A percentile compares a stretch with the other conserved stretches of the same genome.
phyloP scores from a whole-genome alignment of 306 rosid genomes.

The Lathyrus tuberosus region DNA sequence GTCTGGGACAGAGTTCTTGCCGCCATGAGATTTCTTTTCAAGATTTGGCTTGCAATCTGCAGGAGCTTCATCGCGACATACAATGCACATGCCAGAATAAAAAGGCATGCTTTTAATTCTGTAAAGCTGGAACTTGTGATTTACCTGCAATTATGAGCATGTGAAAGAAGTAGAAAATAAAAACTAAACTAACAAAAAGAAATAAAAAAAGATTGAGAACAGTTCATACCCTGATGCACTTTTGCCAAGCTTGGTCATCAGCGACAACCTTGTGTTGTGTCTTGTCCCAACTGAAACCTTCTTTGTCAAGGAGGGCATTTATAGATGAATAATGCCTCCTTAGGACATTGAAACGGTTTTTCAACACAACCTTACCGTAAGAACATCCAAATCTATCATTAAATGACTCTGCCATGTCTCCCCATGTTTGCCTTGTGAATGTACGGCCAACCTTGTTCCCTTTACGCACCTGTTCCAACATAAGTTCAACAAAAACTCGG shows the following conservation, averaged over 20 bases:
- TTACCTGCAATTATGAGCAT: conserved; percentile 43
- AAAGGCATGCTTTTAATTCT: conserved; percentile 52
- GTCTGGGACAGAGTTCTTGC: conserved; percentile 33
- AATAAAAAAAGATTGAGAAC: background rate
- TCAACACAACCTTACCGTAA: conserved; percentile 53
- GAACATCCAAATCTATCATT: conserved; percentile 49
- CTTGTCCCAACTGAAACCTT: conserved; percentile 58
- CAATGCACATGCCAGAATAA: conserved; percentile 49
- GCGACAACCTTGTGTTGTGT: conserved; percentile 53
- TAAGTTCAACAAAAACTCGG: conserved; percentile 54
- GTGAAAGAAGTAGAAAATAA: conserved; percentile 30
- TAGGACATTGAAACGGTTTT: conserved; percentile 51
- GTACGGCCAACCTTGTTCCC: conserved; percentile 53
- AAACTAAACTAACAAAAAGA: background rate
- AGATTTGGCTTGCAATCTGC: conserved; percentile 36
- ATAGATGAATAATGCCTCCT: conserved; percentile 56
- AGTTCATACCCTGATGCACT: conserved; percentile 50
- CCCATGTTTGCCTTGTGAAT: conserved; percentile 58
- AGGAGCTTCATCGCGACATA: conserved; percentile 52
- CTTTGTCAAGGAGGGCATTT: conserved; percentile 50
- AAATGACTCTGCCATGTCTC: conserved; percentile 50
- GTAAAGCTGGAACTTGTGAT: conserved; percentile 53
- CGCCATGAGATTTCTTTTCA: conserved; percentile 30
- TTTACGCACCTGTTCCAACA: conserved; percentile 55
- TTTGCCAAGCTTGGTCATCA: conserved; percentile 53